Conservation (phyloP, 2,329 filamentous ascomycete genomes). For the Trichoderma harzianum region DNA sequence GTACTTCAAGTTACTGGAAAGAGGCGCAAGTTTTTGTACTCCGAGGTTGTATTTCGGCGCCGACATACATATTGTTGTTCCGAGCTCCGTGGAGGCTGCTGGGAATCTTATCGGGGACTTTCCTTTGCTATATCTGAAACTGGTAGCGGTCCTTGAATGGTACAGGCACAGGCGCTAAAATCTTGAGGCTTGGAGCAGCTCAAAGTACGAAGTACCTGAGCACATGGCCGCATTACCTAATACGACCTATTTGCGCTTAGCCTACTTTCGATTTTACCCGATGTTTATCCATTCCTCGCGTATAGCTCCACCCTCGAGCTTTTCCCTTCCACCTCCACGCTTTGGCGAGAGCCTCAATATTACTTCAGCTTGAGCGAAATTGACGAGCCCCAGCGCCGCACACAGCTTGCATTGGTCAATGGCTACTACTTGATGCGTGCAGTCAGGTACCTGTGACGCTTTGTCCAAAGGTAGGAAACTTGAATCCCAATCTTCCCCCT, state of each 20-base stretch:
- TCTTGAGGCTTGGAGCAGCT: neutral
- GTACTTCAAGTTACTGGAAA: neutral
- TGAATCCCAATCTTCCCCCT: neutral
- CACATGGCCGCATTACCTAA: neutral
- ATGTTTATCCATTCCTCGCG: neutral
- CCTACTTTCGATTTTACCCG: neutral
- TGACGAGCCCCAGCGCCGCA: neutral
- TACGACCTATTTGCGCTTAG: neutral
- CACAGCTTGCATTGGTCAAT: neutral
- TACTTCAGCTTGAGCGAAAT: constrained; percentile 8
- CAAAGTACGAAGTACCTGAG: neutral
- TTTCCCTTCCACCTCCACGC: constrained; percentile 6
- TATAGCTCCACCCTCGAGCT: constrained; percentile 7
- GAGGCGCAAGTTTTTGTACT: neutral
- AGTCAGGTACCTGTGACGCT: neutral
- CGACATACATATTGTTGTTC: neutral
- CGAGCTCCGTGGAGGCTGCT: neutral
- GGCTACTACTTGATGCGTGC: constrained; percentile 1
- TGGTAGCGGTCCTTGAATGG: neutral
- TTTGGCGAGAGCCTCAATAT: neutral
- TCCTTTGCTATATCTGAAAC: neutral
- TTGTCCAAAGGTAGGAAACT: constrained; percentile 24
- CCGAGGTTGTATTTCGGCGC: neutral
- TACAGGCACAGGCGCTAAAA: neutral
- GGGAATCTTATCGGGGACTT: neutral